Base-by-base conservation (phyloP, 1,284 basidiomycete species). In the Ceratobasidium sp. region DNA sequence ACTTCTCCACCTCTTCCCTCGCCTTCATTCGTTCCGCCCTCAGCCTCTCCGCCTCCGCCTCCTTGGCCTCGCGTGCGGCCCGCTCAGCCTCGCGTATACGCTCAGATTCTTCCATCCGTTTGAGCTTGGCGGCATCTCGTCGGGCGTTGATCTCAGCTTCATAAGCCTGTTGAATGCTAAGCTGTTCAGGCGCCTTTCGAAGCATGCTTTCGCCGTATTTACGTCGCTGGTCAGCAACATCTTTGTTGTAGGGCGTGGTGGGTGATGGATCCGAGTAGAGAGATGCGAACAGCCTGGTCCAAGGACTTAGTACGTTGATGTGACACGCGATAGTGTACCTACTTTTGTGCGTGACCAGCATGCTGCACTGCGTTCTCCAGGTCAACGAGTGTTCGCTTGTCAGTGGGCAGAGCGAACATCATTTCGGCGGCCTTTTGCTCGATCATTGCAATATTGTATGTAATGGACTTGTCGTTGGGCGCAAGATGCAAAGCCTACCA, bases 361-460 rank as follows among this genome's bases (percentile, higher is more conserved):
- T 93, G 89, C 53, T 88, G 85, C 57, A 95, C 88, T 0, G 90
- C 92, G 47, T 82, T 81, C 72, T 90, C 84, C 49, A 98, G 82
- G 73, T 96, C 93, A 68, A 86, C 86, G 7, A 95, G 81, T 0
- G 89, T 87, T 20, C 96, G 87, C 76, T 93, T 93, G 15, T 86
- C 82, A 0, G 89, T 84, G 1, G 84, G 83, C 22, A 95, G 80
- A 0, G 86, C 83, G 71, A 94, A 87, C 55, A 97, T 80, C 80
- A 97, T 85, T 77, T 97, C 94, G 0, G 93, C 91, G 0, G 92
- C 90, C 78, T 96, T 96, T 78, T 98, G 95, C 78, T 95, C 89
- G 40, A 98, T 93, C 90, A 97, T 94, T 65, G 94, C 95, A 75
- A 97, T 92, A 78, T 98, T 98, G 80, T 96, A 98, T 47, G 92